Base-by-base conservation (phyloP, 208 protist species). In the Angomonas desouzai region DNA sequence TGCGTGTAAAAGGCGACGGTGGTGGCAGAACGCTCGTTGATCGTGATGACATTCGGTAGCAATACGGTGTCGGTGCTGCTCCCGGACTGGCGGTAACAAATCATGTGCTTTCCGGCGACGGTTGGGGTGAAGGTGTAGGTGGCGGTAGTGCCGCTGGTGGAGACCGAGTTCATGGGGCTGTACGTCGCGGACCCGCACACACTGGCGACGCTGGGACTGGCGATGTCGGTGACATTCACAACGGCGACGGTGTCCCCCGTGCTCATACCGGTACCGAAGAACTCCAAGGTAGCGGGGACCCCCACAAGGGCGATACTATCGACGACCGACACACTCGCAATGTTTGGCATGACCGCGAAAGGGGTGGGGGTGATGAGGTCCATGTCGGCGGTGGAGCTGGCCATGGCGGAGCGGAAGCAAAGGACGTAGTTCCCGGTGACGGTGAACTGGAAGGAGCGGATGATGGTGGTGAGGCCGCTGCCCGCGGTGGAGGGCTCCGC, bases 371-470 rank as follows among this genome's bases (percentile, higher is more conserved):
- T 83, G 64, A 89, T 74, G 20, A 82, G 76, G 33, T 69, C 48
- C 18, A 64, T 56, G 1, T 49, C 48, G 20, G 64, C 65, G 11
- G 45, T 48, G 22, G 40, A 56, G 3, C 48, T 72, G n/a, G 59
- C 59, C 0, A 33, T 56, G 38, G 75, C 63, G 1, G 84, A 55
- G 47, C 69, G 59, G 75, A 87, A 92, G 73, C 90, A 93, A 22
- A 92, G 64, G 32, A 92, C 85, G 64, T 93, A 96, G n/a, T 53
- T 18, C 9, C 74, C 75, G 0, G 84, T 58, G 27, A 36, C 25
- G 7, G 28, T 64, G 63, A 93, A 92, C 27, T 64, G 47, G 28
- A 93, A 28, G 20, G 49, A 62, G 30, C 72, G 72, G 38, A 62
- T 48, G 38, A 88, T 81, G 20, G 59, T 22, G n/a, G 38, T 78